These are phyloP conservation scores for Microsporum audouinii DNA, from an alignment of 2,329 filamentous ascomycete genomes.

Conservation along the genomic window DNA sequence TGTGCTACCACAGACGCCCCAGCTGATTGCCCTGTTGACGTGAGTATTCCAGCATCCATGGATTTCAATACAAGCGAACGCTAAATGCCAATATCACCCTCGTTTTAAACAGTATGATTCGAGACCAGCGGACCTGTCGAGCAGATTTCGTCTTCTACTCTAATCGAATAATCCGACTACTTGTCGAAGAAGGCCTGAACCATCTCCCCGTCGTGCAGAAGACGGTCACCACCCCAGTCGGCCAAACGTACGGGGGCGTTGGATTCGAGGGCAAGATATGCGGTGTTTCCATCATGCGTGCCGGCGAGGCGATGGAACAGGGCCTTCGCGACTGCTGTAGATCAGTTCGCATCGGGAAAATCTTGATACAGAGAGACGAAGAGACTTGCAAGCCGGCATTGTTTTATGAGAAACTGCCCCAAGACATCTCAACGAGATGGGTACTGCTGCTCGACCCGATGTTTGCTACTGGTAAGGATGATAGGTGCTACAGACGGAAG, in stretches of 20 bases:
- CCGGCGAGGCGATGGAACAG: slow-evolving; percentile 97
- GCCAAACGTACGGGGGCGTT: slow-evolving; percentile 76
- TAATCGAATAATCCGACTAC: slow-evolving; percentile 89
- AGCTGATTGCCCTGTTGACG: slow-evolving; percentile 95
- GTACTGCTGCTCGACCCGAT: slow-evolving; percentile 93
- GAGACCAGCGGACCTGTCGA: slow-evolving; percentile 76
- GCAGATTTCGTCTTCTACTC: slow-evolving; percentile 99
- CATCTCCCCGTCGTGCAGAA: slow-evolving; percentile 87
- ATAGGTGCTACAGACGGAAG: neutral
- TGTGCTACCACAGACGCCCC: slow-evolving; percentile 82
- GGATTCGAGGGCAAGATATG: slow-evolving; percentile 98
- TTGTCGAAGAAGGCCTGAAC: slow-evolving; percentile 95
- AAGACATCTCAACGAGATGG: slow-evolving; percentile 87
- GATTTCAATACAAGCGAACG: neutral
- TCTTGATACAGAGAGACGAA: slow-evolving; percentile 93
- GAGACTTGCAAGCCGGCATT: slow-evolving; percentile 84
- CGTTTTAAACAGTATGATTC: slow-evolving; percentile 64
- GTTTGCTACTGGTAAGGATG: slow-evolving; percentile 78
- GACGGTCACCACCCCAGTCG: slow-evolving; percentile 81
- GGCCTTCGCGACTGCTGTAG: slow-evolving; percentile 91
- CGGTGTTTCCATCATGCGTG: slow-evolving; percentile 95
- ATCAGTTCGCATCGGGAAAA: slow-evolving; percentile 96
- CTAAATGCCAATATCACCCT: neutral
- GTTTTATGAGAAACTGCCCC: slow-evolving; percentile 95
- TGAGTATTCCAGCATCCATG: slow-evolving; percentile 43